These are phyloP conservation scores for Solanum chacoense DNA, from an alignment of 305 asterid genomes.

Conservation along the genomic window DNA sequence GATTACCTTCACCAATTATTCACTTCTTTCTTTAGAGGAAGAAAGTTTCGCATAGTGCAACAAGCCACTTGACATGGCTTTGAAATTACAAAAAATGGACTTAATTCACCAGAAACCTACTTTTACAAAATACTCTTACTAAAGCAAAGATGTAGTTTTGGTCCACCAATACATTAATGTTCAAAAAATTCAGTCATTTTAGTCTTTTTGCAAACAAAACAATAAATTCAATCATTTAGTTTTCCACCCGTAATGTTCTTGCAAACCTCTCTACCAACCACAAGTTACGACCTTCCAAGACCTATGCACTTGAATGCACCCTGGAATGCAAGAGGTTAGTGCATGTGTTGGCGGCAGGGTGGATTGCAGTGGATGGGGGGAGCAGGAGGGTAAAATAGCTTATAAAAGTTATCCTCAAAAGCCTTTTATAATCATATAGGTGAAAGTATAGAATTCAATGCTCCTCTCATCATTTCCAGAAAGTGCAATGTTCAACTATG, in stretches of 20 bases:
- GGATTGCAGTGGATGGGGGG: neutral
- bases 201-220: neutral
- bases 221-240: neutral
- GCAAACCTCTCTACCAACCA: neutral
- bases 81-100: neutral
- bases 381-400: neutral
- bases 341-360: neutral
- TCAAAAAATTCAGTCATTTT: neutral
- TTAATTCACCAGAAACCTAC: neutral
- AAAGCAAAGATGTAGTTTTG: neutral
- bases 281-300: neutral
- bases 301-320: neutral
- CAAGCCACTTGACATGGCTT: neutral
- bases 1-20: neutral
- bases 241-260: neutral
- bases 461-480: neutral
- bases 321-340: neutral
- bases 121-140: neutral
- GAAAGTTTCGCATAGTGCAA: neutral
- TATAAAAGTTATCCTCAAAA: neutral
- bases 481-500: neutral
- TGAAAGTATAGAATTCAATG: neutral
- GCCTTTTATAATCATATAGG: neutral
- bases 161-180: neutral
- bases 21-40: neutral